phyloP scores from a whole-genome alignment of 2,329 filamentous ascomycete species.

The Neonectria ditissima region DNA sequence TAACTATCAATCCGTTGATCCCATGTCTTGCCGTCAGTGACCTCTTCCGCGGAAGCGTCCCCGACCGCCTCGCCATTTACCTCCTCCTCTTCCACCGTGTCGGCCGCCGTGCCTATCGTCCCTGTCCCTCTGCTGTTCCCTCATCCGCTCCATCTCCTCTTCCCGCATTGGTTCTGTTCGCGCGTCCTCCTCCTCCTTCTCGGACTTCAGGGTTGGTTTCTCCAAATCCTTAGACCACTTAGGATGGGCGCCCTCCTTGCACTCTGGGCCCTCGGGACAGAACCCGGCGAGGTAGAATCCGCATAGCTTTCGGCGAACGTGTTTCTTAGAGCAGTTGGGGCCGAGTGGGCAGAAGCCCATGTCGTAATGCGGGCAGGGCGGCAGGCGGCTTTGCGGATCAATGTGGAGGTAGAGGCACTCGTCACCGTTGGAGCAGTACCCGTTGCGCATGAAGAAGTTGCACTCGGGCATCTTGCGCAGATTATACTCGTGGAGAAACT shows the following conservation, averaged over 20 bases:
- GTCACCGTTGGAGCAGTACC: conserved; percentile 96
- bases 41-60: conserved; percentile 48
- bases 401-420: conserved; percentile 95
- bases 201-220: conserved; percentile 77
- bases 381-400: conserved; percentile 82
- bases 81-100: conserved; percentile 51
- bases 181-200: conserved; percentile 66
- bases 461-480: conserved; percentile 98
- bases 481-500: conserved; percentile 99
- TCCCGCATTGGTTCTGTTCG: conserved; percentile 50
- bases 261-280: conserved; percentile 83
- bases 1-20: conserved; percentile 2
- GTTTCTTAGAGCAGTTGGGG: conserved; percentile 86
- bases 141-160: conserved; percentile 52
- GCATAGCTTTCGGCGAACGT: conserved; percentile 85
- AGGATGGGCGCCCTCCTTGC: conserved; percentile 85
- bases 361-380: conserved; percentile 91
- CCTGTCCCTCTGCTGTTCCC: conserved; percentile 51
- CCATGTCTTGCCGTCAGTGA: conserved; percentile 27
- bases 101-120: conserved; percentile 50
- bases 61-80: conserved; percentile 53
- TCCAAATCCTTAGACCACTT: conserved; percentile 82
- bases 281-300: conserved; percentile 92
- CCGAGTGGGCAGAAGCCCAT: conserved; percentile 94
- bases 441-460: conserved; percentile 93